Evolutionary conservation across 129 eudicot genomes (phyloP).

Genomic region (Deinandra increscens): DNA sequence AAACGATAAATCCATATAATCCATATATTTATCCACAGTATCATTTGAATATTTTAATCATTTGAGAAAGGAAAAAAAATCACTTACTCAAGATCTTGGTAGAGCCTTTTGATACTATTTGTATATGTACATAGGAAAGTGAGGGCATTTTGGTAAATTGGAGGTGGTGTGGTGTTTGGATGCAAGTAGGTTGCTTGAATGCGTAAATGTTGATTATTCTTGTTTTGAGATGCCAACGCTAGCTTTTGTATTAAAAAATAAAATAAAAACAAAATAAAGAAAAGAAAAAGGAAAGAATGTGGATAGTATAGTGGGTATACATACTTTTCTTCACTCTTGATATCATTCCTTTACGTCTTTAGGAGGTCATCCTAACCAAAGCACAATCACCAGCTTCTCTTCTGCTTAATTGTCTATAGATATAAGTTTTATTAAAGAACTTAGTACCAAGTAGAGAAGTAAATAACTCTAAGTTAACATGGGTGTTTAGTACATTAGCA

Average conservation of each 20-base stretch:
- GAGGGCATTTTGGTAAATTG: slow-evolving; percentile 3
- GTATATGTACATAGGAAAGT: not conserved
- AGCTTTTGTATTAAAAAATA: slow-evolving; percentile 4
- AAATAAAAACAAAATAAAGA: not conserved
- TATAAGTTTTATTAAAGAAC: no score
- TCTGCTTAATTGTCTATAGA: not conserved
- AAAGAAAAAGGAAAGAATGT: slow-evolving; percentile 17
- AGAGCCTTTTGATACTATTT: no score
- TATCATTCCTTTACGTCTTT: slow-evolving; percentile 8
- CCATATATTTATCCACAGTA: no score
- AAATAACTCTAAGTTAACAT: no score
- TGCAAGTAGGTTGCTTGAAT: slow-evolving; percentile 28
- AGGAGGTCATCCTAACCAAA: slow-evolving; percentile 1
- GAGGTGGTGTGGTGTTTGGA: not conserved
- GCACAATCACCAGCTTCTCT: no score
- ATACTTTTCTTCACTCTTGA: slow-evolving; percentile 26
- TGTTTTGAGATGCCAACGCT: slow-evolving; percentile 29
- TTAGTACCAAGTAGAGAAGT: no score
- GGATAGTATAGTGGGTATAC: slow-evolving; percentile 24
- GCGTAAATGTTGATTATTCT: slow-evolving; percentile 13
- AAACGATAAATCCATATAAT: no score
- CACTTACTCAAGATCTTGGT: no score
- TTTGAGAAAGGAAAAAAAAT: no score
- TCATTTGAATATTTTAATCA: no score
- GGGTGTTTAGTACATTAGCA: no score